Conservation (phyloP, 2,329 filamentous ascomycete species). For the Colletotrichum liaoningense region DNA sequence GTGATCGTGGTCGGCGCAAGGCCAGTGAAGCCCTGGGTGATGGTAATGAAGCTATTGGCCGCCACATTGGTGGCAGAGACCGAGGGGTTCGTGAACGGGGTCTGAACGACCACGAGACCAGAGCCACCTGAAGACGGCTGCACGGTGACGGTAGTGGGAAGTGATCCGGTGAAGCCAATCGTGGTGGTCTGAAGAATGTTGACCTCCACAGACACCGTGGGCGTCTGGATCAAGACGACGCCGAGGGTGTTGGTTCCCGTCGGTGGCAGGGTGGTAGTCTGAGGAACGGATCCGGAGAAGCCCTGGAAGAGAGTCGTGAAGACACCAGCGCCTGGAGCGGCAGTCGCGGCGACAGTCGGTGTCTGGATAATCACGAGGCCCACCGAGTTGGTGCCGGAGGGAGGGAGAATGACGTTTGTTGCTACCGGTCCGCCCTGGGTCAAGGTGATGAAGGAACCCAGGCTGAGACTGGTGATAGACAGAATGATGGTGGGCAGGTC, state of each 20-base stretch:
- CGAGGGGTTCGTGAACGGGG: slow-evolving; percentile 9
- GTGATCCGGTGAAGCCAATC: slow-evolving; percentile 19
- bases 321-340: slow-evolving; percentile 1
- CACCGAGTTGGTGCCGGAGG: slow-evolving; percentile 24
- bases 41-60: slow-evolving; percentile 18
- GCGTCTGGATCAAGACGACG: slow-evolving; percentile 27
- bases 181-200: slow-evolving; percentile 20
- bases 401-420: slow-evolving; percentile 8
- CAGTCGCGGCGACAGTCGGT: slow-evolving; percentile 17
- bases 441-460: slow-evolving; percentile 9
- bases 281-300: slow-evolving; percentile 11
- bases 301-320: slow-evolving; percentile 26
- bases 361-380: slow-evolving; percentile 30
- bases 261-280: slow-evolving; percentile 21
- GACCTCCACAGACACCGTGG: slow-evolving; percentile 11
- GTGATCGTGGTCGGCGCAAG: slow-evolving; percentile 14
- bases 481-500: neutral
- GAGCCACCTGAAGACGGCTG: slow-evolving; percentile 22
- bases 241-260: slow-evolving; percentile 13
- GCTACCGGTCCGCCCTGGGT: slow-evolving; percentile 13
- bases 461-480: neutral
- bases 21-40: slow-evolving; percentile 21
- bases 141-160: slow-evolving; percentile 20
- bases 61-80: neutral
- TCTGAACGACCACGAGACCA: slow-evolving; percentile 31